Base-by-base conservation (phyloP, 768 basidiomycete species). In the Asterophora lycoperdoides region DNA sequence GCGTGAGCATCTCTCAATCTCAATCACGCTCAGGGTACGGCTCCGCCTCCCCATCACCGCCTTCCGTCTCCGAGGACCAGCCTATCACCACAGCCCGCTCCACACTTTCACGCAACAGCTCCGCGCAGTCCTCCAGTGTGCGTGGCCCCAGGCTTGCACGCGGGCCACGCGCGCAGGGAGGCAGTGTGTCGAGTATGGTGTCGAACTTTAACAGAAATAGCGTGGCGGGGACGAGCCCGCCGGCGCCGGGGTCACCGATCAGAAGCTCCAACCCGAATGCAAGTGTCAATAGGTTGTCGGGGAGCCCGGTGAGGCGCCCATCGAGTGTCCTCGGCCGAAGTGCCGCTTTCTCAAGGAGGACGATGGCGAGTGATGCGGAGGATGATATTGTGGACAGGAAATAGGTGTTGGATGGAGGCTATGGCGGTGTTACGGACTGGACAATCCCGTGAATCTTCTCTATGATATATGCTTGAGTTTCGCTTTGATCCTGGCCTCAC, bases 291-390 rank as follows among this genome's bases (percentile, higher is more conserved):
- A 68, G 80, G 48, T 53, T 78, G 35, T 78, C 78, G 34, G 75
- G 74, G 54, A 72, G 73, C 52, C 70, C 76, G 9, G 68, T 68
- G 18, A 64, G 70, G 46, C 60, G 71, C 46, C 72, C 75, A 14
- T 73, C 72, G 39, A 79, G 72, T 53, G 70, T 76, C 32, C 60
- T 78, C 5, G 76, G 79, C n/a, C 68, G 77, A 53, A 66, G 71
- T 26, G 70, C 75, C 32, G 73, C 76, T 26, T 74, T 83, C 46
- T 83, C 86, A 45, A 77, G 86, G 60, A 77, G 86, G 64, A 89
- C 87, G 41, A 85, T 86, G 83, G 86, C 84, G 35, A 87, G 85
- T 60, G 88, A 90, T 60, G 87, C 87, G 30, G 89, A 91, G 62
- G 89, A 89, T 53, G 79, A 85, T 55, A 69, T 86, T 49, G 71